A percentile compares a stretch with the other conserved stretches of the same genome.
These are phyloP conservation scores for Leccinum variicolor DNA, from an alignment of 768 basidiomycete species.

Conservation along the genomic window DNA sequence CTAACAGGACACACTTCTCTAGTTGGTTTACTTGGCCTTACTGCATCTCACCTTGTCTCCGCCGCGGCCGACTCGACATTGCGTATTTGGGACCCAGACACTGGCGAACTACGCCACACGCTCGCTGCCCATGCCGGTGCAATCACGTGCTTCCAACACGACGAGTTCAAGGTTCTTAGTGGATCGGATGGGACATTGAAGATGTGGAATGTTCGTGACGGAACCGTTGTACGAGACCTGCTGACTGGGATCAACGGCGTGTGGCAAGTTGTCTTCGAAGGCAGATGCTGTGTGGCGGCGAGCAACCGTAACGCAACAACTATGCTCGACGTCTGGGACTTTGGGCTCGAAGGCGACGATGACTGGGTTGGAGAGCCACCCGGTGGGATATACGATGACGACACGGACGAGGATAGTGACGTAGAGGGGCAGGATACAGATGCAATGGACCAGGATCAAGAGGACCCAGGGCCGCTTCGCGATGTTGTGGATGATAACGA, in stretches of 20 bases:
- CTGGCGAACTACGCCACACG: conserved; percentile 74
- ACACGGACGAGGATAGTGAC: conserved; percentile 44
- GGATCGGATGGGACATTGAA: conserved; percentile 96
- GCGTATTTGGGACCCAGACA: conserved; percentile 90
- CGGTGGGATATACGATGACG: conserved; percentile 70
- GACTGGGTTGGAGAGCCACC: conserved; percentile 81
- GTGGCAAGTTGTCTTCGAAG: conserved; percentile 97
- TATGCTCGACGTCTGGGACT: conserved; percentile 89
- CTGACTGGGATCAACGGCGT: conserved; percentile 91
- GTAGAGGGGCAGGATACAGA: conserved; percentile 59
- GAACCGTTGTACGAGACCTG: conserved; percentile 81
- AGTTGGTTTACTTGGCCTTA: conserved; percentile 89
- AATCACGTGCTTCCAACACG: conserved; percentile 99
- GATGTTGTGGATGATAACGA: conserved; percentile 26
- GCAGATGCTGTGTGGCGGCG: conserved; percentile 92
- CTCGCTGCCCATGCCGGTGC: conserved; percentile 92
- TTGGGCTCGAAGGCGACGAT: conserved; percentile 69
- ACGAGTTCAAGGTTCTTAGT: conserved; percentile 94
- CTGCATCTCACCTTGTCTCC: conserved; percentile 87
- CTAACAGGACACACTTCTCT: conserved; percentile 92
- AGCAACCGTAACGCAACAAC: conserved; percentile 77
- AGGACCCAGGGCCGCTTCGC: conserved; percentile 28
- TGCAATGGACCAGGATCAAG: conserved; percentile 69
- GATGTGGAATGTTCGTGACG: conserved; percentile 95
- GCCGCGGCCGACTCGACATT: conserved; percentile 96